Percentiles rank a stretch among this genome's conserved stretches.
These are phyloP conservation scores for Serendipita sp. DNA, from an alignment of 768 basidiomycete genomes.

Conservation along the genomic window DNA sequence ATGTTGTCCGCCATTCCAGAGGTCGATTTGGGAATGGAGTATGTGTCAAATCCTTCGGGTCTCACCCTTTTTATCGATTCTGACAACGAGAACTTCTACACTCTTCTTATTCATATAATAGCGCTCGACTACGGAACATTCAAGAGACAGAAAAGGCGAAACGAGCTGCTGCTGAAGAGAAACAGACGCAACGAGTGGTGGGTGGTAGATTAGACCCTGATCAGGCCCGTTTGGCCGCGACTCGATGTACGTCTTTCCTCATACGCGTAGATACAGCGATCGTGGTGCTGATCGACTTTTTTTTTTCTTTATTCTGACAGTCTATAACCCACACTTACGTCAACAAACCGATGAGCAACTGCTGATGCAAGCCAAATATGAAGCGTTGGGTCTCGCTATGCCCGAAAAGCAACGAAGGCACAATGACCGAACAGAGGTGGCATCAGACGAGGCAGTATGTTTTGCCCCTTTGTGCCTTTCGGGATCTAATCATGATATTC, in stretches of 20 bases:
- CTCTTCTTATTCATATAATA: conserved; percentile 19
- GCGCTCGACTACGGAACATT: conserved; percentile 82
- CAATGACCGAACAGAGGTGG: conserved; percentile 45
- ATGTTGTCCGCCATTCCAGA: conserved; percentile 99
- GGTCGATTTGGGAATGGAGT: conserved; percentile 98
- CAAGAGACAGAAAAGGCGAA: conserved; percentile 97
- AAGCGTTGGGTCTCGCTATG: conserved; percentile 64
- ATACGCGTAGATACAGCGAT: not conserved
- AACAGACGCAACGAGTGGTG: conserved; percentile 30
- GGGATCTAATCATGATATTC: not conserved
- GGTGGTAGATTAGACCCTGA: conserved; percentile 37
- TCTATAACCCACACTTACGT: conserved; percentile 70
- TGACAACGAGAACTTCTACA: not conserved
- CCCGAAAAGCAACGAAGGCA: conserved; percentile 24
- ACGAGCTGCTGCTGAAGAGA: conserved; percentile 61
- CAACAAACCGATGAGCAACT: conserved; percentile 66
- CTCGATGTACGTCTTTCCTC: conserved; percentile 54
- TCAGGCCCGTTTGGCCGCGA: conserved; percentile 71
- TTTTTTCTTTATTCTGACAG: no score
- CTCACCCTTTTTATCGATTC: not conserved
- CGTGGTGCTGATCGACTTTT: not conserved
- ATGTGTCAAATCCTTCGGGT: conserved; percentile 21
- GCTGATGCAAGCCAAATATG: conserved; percentile 70
- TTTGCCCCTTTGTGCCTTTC: not conserved
- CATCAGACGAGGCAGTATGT: conserved; percentile 79